A percentile compares a stretch with the other conserved stretches of the same genome.
Evolutionary conservation across 371 early-diverging fungal species (phyloP).

Genomic region (Amoeboaphelidium occidentale): DNA sequence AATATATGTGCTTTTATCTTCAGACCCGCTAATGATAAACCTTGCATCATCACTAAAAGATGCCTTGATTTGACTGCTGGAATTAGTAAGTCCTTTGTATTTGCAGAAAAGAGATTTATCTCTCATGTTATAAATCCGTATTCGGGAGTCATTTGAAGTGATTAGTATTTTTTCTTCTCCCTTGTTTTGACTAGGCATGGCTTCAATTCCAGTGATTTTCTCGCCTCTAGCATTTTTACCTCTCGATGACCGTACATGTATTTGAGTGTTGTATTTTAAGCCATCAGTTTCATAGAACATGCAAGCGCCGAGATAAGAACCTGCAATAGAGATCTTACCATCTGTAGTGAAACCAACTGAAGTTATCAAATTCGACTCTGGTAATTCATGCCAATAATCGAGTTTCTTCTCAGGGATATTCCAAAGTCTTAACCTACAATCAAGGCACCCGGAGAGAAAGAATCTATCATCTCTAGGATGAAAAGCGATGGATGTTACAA

Average conservation of each 20-base stretch:
- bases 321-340: constrained; percentile 40
- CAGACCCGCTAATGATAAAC: constrained; percentile 54
- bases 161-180: constrained; percentile 30
- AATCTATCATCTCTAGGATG: constrained; percentile 59
- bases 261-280: constrained; percentile 48
- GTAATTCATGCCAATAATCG: constrained; percentile 40
- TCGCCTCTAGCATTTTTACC: constrained; percentile 24
- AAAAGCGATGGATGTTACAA: constrained; percentile 50
- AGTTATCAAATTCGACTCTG: constrained; percentile 35
- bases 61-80: constrained; percentile 37
- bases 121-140: constrained; percentile 42
- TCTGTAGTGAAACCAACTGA: constrained; percentile 45
- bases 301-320: constrained; percentile 46
- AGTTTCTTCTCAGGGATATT: constrained; percentile 49
- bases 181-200: constrained; percentile 20
- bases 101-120: constrained; percentile 43
- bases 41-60: constrained; percentile 44
- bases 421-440: constrained; percentile 55
- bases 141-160: constrained; percentile 51
- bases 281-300: constrained; percentile 51
- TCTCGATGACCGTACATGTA: constrained; percentile 29
- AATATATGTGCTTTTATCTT: constrained; percentile 42
- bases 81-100: constrained; percentile 46
- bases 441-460: constrained; percentile 54
- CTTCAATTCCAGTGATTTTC: constrained; percentile 48